Percentiles rank a stretch among this genome's conserved stretches.
Conservation (phyloP, 805 yeast species). For the Nakazawaea holstii region DNA sequence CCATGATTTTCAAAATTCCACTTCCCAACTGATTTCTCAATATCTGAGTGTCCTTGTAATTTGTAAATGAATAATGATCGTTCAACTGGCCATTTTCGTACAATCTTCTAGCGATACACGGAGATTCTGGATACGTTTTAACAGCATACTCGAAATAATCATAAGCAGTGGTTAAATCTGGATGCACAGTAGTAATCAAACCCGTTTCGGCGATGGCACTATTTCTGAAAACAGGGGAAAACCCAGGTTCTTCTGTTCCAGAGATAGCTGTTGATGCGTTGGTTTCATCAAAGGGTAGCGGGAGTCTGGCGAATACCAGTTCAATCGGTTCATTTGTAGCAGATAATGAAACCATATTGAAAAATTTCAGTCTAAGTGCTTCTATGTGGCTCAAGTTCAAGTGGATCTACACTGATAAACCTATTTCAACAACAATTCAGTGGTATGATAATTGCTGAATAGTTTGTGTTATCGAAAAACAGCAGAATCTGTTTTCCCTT, state of each 20-base stretch:
- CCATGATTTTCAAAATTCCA: conserved; percentile 43
- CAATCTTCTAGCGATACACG: conserved; percentile 33
- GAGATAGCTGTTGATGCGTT: not conserved
- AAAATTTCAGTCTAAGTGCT: too few relatives aligned
- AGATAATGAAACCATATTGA: not conserved
- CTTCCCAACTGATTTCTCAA: conserved; percentile 48
- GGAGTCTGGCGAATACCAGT: not conserved
- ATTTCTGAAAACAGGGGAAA: conserved; percentile 8
- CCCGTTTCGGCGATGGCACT: not conserved
- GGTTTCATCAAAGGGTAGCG: not conserved
- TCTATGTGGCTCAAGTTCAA: too few relatives aligned
- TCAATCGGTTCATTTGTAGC: not conserved
- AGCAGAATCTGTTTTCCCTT: too few relatives aligned
- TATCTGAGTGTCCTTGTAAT: conserved; percentile 35
- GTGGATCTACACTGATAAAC: too few relatives aligned
- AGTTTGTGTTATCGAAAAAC: too few relatives aligned
- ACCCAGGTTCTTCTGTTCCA: conserved; percentile 1
- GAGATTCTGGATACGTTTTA: conserved; percentile 19
- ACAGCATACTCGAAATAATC: conserved; percentile 28
- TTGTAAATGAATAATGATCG: conserved; percentile 35
- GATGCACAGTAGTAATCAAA: conserved; percentile 20
- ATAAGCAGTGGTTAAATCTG: conserved; percentile 33
- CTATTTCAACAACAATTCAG: too few relatives aligned
- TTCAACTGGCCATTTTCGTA: conserved; percentile 31
- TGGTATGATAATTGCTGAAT: too few relatives aligned